Conservation (phyloP, 495 filamentous ascomycete species). For the Lineolata rhizophorae region DNA sequence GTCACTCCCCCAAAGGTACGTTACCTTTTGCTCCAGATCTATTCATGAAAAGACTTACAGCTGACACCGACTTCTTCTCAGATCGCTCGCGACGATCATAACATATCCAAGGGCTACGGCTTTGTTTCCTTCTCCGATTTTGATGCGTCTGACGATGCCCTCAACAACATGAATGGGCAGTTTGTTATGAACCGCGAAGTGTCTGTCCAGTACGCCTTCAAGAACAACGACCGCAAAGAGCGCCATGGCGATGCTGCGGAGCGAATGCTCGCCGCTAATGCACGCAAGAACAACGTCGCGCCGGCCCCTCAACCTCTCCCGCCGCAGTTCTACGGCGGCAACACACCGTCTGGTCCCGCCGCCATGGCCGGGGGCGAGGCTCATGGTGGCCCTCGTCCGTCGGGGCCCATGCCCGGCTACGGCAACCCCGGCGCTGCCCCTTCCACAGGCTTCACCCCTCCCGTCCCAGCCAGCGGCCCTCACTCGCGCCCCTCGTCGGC, state of each 20-base stretch:
- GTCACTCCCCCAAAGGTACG: conserved; percentile 58
- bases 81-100: conserved; percentile 80
- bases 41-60: not conserved
- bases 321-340: conserved; percentile 26
- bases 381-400: conserved; percentile 33
- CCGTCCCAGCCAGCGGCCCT: not conserved
- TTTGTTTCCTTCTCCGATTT: conserved; percentile 91
- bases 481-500: conserved; percentile 6
- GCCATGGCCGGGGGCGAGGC: conserved; percentile 12
- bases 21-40: too few species aligned
- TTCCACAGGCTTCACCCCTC: not conserved
- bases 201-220: conserved; percentile 94
- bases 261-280: conserved; percentile 76
- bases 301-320: conserved; percentile 39
- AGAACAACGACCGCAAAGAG: conserved; percentile 97
- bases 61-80: conserved; percentile 9
- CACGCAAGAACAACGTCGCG: conserved; percentile 79
- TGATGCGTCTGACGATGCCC: conserved; percentile 82
- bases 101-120: conserved; percentile 86
- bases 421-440: conserved; percentile 6
- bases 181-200: conserved; percentile 94
- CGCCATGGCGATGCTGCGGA: conserved; percentile 90
- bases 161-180: conserved; percentile 85
- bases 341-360: conserved; percentile 19
- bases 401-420: conserved; percentile 1